Conservation (phyloP, 2,329 filamentous ascomycete species). For the Epichloe scottii region DNA sequence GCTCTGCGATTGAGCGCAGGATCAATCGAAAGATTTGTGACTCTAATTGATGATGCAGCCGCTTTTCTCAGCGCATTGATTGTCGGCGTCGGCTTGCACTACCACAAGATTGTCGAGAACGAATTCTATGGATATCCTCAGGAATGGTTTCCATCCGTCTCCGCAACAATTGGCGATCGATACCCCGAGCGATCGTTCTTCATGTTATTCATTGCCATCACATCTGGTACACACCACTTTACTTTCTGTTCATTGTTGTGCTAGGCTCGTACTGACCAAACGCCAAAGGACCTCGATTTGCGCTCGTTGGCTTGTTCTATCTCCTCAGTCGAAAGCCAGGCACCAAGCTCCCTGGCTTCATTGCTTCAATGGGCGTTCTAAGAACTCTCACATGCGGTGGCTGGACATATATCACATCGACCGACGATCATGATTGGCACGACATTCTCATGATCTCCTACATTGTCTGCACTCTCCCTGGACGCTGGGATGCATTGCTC, state of each 20-base stretch:
- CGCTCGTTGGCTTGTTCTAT: constrained; percentile 85
- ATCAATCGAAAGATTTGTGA: not conserved
- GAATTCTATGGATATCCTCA: constrained; percentile 89
- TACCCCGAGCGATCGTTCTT: constrained; percentile 96
- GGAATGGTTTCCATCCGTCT: constrained; percentile 95
- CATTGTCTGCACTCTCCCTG: constrained; percentile 83
- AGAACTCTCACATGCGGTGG: constrained; percentile 89
- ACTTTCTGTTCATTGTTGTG: not conserved
- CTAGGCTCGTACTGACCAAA: not conserved
- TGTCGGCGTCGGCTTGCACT: constrained; percentile 73
- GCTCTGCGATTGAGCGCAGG: not conserved
- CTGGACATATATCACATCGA: constrained; percentile 98
- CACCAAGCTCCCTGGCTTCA: constrained; percentile 64
- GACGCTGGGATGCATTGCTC: constrained; percentile 78
- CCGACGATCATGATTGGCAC: constrained; percentile 96
- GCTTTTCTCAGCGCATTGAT: constrained; percentile 80
- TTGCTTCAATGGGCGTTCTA: constrained; percentile 69
- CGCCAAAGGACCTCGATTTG: constrained; percentile 66
- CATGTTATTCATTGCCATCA: constrained; percentile 93
- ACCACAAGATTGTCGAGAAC: constrained; percentile 94
- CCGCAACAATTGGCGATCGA: constrained; percentile 90
- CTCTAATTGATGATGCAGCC: constrained; percentile 31
- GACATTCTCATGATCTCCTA: constrained; percentile 99
- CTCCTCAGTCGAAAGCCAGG: constrained; percentile 69
- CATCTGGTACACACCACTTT: constrained; percentile 50